Base-by-base conservation (phyloP, 192 early-diverging fungal species). In the Diversispora epigaea region DNA sequence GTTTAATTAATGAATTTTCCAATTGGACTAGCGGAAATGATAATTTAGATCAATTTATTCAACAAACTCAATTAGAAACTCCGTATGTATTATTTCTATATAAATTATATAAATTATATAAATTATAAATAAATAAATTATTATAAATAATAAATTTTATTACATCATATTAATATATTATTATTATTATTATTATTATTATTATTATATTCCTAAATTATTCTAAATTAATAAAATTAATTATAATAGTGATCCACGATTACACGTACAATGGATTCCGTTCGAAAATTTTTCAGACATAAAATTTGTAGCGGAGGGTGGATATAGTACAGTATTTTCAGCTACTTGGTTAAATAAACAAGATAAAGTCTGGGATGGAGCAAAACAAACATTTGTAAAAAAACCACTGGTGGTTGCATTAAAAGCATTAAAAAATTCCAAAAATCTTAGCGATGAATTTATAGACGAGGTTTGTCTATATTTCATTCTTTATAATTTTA, bases 231-330 rank as follows among this genome's bases (percentile, higher is more conserved):
- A n/a, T n/a, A n/a, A n/a, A n/a, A n/a, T n/a, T n/a, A n/a, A n/a
- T n/a, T n/a, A n/a, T 32, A 32, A 32, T 15, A 73, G 71, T 25
- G 71, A 73, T 61, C 60, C 57, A 15, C 56, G 58, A 17, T 32
- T n/a, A 15, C 71, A 73, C 25, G 47, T 73, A 44, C 41, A 73
- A 73, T 73, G 71, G 71, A 73, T 73, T 40, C 71, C 71, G 22
- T 73, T 62, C 17, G 71, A 73, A 4, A 58, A 62, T 46, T 73
- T 73, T n/a, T 17, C 14, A 3, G 46, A 73, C 12, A 44, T 73
- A 12, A 73, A 73, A 62, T 73, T 73, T 32, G 56, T 73, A 45
- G 15, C 8, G 21, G 62, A 62, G 17, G 71, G 71, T 15, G 71
- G 71, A 4, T 46, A 55, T 43, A 73, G 71, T 62, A 47, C 71